phyloP scores from a whole-genome alignment of 2,329 filamentous ascomycete species.

The Xenoacremonium recifei region DNA sequence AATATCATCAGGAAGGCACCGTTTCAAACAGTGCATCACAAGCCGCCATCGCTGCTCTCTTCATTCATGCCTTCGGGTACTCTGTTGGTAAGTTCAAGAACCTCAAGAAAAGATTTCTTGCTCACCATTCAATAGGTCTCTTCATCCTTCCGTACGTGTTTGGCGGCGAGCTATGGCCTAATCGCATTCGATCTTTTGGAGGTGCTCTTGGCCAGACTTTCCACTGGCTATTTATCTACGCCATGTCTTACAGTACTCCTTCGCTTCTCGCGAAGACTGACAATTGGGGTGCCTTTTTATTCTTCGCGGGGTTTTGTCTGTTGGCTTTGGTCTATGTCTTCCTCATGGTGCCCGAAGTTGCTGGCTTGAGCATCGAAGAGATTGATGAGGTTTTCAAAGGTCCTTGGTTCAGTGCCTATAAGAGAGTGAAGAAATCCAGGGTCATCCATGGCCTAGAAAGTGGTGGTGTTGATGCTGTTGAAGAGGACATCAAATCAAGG shows the following conservation, averaged over 20 bases:
- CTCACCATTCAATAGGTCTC: conserved; percentile 15
- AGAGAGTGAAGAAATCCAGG: not conserved
- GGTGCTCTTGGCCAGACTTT: conserved; percentile 24
- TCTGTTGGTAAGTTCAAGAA: conserved; percentile 24
- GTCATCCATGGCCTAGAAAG: not conserved
- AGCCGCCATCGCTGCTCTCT: conserved; percentile 42
- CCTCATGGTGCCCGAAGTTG: conserved; percentile 38
- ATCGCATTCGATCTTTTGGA: conserved; percentile 43
- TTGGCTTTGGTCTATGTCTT: conserved; percentile 36
- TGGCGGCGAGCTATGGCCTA: conserved; percentile 43
- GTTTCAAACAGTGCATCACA: conserved; percentile 30
- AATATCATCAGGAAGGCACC: conserved; percentile 24
- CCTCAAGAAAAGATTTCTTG: not conserved
- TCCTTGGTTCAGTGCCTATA: conserved; percentile 22
- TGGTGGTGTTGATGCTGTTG: not conserved
- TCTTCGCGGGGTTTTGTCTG: conserved; percentile 40
- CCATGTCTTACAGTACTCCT: conserved; percentile 33
- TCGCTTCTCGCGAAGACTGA: conserved; percentile 32
- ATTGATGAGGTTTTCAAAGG: conserved; percentile 36
- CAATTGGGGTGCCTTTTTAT: conserved; percentile 39
- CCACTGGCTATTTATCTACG: conserved; percentile 39
- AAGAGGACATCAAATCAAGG: too few relatives aligned
- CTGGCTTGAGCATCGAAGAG: conserved; percentile 37
- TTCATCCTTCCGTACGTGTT: conserved; percentile 44
- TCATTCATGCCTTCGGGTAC: conserved; percentile 45